Evolutionary conservation across 805 yeast species (phyloP), one percentile per base, ranked within the genome.

Genomic region (Metschnikowia rubicola): DNA sequence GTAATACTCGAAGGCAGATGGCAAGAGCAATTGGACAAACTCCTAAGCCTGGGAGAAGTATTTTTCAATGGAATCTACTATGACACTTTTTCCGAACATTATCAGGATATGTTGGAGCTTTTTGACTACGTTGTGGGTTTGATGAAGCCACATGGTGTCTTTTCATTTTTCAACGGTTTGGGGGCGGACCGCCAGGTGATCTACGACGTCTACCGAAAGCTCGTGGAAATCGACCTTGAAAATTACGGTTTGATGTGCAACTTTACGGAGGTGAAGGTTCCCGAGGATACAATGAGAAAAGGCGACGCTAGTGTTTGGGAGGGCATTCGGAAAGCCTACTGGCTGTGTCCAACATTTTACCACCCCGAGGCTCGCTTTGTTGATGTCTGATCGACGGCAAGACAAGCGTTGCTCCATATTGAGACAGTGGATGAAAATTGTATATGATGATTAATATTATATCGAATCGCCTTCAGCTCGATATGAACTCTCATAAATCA

Each of bases 81-180:
- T 62, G 98, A 91, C 63, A 92, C 98, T 0, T 91, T 86, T 64
- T 86, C 96, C 53, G 98, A 91, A 62, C 95, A 88, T 62, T 91
- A 92, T 64, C 74, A 74, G 51, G 97, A 91, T 62, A 86, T 91
- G 94, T 71, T 89, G 39, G 92, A 88, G 42, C 71, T 92, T 28
- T 88, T 85, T 61, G 97, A 92, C 65, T 61, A 77, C 10, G 75
- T 88, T 5, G 95, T 89, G 15, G 97, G 96, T 0, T 68, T 91
- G 41, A 67, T 91, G 54, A 85, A 86, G 62, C 88, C 94, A 8
- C 78, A 80, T 31, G 98, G 97, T 8, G 77, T 81, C 1, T 90
- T 91, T 53, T 88, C 96, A 5, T 91, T 90, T 62, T 91, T 91
- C 75, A 92, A 91, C 60, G 98, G 98, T 0, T 73, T 87, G 9